Base-by-base conservation (phyloP, 139 green algal genomes). In the Chlorella sp. region DNA sequence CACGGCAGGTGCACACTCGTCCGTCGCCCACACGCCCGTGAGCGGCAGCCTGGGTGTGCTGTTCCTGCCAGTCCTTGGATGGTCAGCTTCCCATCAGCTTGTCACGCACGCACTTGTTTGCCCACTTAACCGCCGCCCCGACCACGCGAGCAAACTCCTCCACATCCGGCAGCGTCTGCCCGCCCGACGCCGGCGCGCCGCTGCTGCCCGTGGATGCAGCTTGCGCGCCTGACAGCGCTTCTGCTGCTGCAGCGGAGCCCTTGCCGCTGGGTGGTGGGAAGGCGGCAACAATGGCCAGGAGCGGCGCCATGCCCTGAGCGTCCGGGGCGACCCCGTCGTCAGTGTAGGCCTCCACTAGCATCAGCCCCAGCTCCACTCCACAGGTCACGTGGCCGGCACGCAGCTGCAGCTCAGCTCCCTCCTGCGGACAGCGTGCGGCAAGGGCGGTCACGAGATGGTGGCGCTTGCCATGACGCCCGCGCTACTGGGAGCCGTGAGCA, bases 371-470 rank as follows among this genome's bases (percentile, higher is more conserved):
- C 77, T 91, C 86, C 35, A 85, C 67, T 1, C 83, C 86, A 23
- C 83, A 88, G 0, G 79, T 91, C 29, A 85, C 27, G 60, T 91
- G 83, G 5, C 70, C 62, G 66, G 80, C 70, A 14, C 50, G 36
- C 14, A 91, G 81, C 84, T 93, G 88, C 67, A 80, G 70, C 1
- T 81, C 66, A 14, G 84, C 81, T 10, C 88, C 88, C 50, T 84
- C 80, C 81, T 86, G 75, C 61, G 66, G 2, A 5, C 10, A 55
- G 42, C 42, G 17, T 24, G n/a, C n/a, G n/a, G n/a, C n/a, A n/a
- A n/a, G n/a, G 33, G 3, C 27, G 36, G 4, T 26, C 2, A 10
- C 23, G 49, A 33, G 23, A 35, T 6, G 6, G 5, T 32, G 60
- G 24, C 5, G 14, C 17, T 66, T 14, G 6, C 17, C n/a, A 31